Evolutionary conservation across 306 rosid genomes (phyloP).

Genomic region (Cucurbita pepo): DNA sequence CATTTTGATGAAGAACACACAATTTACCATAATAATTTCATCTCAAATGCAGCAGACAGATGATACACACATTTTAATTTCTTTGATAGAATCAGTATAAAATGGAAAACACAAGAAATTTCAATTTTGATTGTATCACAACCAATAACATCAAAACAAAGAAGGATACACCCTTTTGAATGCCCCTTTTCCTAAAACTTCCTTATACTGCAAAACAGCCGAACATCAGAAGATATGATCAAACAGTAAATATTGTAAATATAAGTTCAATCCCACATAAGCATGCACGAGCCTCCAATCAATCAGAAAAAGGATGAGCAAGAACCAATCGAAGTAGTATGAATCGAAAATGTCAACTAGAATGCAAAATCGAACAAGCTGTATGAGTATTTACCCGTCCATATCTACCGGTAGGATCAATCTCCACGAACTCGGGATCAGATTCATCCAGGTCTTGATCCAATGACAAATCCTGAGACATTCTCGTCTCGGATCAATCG

Average conservation of each 20-base stretch:
- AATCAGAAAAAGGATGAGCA: background rate
- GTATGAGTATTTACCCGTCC: slow-evolving; percentile 51
- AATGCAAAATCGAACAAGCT: background rate
- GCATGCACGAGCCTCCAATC: background rate
- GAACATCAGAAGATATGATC: background rate
- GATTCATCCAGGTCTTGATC: slow-evolving; percentile 57
- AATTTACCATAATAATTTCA: background rate
- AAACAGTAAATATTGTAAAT: background rate
- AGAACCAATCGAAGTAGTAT: background rate
- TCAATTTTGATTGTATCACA: background rate
- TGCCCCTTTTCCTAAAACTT: slow-evolving; percentile 83
- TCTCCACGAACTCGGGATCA: slow-evolving; percentile 59
- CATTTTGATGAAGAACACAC: slow-evolving; percentile 33
- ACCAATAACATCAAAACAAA: background rate
- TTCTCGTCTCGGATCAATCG: slow-evolving; percentile 14
- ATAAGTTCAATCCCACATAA: background rate
- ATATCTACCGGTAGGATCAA: slow-evolving; percentile 79
- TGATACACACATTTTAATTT: too few relatives aligned
- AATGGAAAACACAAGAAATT: background rate
- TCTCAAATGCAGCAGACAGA: background rate
- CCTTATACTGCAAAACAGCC: slow-evolving; percentile 59
- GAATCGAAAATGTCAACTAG: background rate
- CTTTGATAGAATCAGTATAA: background rate
- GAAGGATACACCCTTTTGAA: slow-evolving; percentile 98
- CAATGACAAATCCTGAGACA: slow-evolving; percentile 46